Evolutionary conservation across 208 protist genomes (phyloP).

Genomic region (Crithidia thermophila): DNA sequence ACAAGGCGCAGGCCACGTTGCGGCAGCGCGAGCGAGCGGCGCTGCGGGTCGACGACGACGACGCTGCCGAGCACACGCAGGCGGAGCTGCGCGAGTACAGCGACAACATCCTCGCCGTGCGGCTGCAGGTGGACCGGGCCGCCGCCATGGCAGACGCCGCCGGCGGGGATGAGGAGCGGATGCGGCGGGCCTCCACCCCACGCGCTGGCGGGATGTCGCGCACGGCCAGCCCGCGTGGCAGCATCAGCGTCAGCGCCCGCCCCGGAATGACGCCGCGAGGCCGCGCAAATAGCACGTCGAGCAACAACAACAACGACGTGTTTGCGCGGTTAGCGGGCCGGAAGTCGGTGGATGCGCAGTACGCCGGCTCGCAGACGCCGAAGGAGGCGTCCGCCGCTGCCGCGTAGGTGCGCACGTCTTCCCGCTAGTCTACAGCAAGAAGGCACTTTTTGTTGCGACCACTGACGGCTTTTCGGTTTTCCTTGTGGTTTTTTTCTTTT

Average conservation of each 20-base stretch:
- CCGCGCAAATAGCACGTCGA: neutral
- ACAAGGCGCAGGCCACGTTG: slow-evolving; percentile 5
- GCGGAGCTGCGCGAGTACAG: slow-evolving; percentile 14
- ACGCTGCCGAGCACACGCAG: neutral
- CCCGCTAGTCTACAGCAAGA: too few species aligned
- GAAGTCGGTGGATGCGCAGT: slow-evolving; percentile 4
- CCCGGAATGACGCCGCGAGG: slow-evolving; percentile 1
- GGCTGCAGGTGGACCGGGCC: slow-evolving; percentile 16
- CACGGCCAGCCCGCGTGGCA: slow-evolving; percentile 20
- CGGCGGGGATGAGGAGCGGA: slow-evolving; percentile 14
- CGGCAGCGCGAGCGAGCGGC: neutral
- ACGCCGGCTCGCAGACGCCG: neutral
- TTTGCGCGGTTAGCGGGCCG: slow-evolving; percentile 6
- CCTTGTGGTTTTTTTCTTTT: neutral
- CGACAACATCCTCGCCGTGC: slow-evolving; percentile 11
- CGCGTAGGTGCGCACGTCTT: too few species aligned
- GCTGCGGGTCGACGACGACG: slow-evolving; percentile 3
- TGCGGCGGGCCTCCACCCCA: slow-evolving; percentile 16
- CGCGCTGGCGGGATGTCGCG: slow-evolving; percentile 8
- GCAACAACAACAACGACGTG: slow-evolving; percentile 18
- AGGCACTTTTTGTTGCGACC: too few species aligned
- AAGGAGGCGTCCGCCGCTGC: slow-evolving; percentile 12
- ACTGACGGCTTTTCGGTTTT: too few species aligned
- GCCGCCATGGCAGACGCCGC: slow-evolving; percentile 11
- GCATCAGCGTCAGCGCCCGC: slow-evolving; percentile 11